phyloP scores from a whole-genome alignment of 208 protist genomes.

The Crithidia thermophila region DNA sequence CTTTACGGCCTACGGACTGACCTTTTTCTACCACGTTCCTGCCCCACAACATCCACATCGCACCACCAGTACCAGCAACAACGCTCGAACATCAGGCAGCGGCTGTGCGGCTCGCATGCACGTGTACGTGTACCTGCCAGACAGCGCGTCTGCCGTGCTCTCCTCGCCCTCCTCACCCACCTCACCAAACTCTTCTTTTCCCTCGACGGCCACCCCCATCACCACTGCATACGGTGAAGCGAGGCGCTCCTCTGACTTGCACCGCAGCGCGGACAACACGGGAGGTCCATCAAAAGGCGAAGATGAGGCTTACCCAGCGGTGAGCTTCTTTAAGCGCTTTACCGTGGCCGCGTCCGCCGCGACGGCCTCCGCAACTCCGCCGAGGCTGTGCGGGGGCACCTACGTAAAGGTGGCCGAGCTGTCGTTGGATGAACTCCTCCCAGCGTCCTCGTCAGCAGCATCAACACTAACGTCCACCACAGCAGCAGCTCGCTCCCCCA shows the following conservation, averaged over 20 bases:
- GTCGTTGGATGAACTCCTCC: conserved; percentile 20
- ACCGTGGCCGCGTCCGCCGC: conserved; percentile 20
- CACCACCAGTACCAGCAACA: neutral
- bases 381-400: conserved; percentile 5
- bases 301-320: neutral
- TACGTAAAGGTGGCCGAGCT: conserved; percentile 12
- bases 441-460: neutral
- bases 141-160: neutral
- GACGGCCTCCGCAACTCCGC: conserved; percentile 16
- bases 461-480: neutral
- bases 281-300: too few species aligned
- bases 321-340: conserved; percentile 31
- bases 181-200: too few species aligned
- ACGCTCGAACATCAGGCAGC: too few species aligned
- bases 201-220: too few species aligned
- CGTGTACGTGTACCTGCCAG: conserved; percentile 2
- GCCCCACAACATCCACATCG: neutral
- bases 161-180: neutral
- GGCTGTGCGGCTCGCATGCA: neutral
- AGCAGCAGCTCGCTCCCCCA: neutral
- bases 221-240: too few species aligned
- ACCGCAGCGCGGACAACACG: neutral
- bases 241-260: neutral
- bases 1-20: conserved; percentile 42
- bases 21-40: conserved; percentile 45